Base-by-base conservation (phyloP, 352 stramenopile species). In the Lagenidium giganteum region DNA sequence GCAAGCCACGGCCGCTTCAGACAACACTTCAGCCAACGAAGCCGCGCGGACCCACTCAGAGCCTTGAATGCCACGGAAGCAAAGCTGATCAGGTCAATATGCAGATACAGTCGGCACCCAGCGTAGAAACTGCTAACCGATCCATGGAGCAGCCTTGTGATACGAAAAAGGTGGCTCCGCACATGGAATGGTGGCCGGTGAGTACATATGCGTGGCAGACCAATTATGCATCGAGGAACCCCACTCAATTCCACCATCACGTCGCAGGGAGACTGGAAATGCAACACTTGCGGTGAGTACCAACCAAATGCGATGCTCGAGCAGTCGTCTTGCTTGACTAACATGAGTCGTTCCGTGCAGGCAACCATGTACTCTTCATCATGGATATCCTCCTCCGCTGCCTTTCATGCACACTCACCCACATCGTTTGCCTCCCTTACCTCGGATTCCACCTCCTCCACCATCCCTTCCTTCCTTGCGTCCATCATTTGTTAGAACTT, bases 111-210 rank as follows among this genome's bases (percentile, higher is more conserved):
- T 20, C 32, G 37, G 11, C 22, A 13, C 9, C 21, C n/a, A 32
- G 16, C 14, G n/a, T 1, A 43, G 27, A 44, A 17, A 20, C 34
- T 9, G 12, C 7, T 29, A 52, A 8, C 28, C 54, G 6, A 18
- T 24, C 29, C 9, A 16, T 29, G 11, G 22, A 20, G 33, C 7
- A 29, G 16, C 41, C 9, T 41, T 54, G 18, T 6, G 17, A 49
- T 0, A 32, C 59, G 9, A 72, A 73, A 51, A 81, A 79, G 42
- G 29, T 70, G 18, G 68, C 68, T 26, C 67, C 76, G 4, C 76
- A 88, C 58, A 88, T 88, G 76, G 61, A 81, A 38, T 88, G 76
- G 76, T 86, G 76, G 72, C 76, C 76, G 56, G 76, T 88, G 70
- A 51, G 35, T 39, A 11, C 17, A 35, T 26, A 0, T 28, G 14